These are phyloP conservation scores for Thermomyces lanuginosus DNA, from an alignment of 2,329 filamentous ascomycete species.

Conservation along the genomic window DNA sequence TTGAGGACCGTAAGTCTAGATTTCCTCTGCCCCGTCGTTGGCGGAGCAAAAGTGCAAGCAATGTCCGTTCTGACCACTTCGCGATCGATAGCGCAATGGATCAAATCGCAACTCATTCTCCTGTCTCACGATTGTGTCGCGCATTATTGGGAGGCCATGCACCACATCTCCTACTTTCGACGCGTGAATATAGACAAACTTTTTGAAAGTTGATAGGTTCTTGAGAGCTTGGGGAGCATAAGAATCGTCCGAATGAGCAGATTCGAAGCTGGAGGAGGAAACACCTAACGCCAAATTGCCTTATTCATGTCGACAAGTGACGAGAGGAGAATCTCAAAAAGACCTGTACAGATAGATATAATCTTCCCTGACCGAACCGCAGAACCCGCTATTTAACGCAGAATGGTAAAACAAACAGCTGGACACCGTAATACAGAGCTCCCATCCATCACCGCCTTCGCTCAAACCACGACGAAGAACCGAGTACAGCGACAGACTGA, in stretches of 20 bases:
- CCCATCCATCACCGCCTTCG: constrained; percentile 49
- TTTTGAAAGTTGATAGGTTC: constrained; percentile 15
- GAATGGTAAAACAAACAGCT: too few relatives aligned
- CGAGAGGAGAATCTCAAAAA: too few relatives aligned
- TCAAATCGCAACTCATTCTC: constrained; percentile 60
- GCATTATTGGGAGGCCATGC: constrained; percentile 57
- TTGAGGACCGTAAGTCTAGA: constrained; percentile 52
- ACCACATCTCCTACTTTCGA: constrained; percentile 29
- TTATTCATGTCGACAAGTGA: too few relatives aligned
- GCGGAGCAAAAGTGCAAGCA: neutral
- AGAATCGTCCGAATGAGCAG: too few relatives aligned
- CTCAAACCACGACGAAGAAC: constrained; percentile 80
- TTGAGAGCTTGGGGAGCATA: too few relatives aligned
- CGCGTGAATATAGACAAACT: constrained; percentile 28
- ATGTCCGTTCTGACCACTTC: constrained; percentile 6
- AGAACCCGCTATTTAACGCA: too few relatives aligned
- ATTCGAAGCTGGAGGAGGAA: too few relatives aligned
- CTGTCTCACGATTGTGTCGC: constrained; percentile 62
- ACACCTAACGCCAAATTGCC: too few relatives aligned
- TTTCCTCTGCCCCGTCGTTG: too few relatives aligned
- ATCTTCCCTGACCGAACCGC: too few relatives aligned
- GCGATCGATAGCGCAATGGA: constrained; percentile 53
- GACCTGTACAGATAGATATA: too few relatives aligned
- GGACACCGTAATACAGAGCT: too few relatives aligned
- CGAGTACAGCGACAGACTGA: constrained; percentile 81